Evolutionary conservation across 352 stramenopile species (phyloP).

Genomic region (Phytophthora ramorum): DNA sequence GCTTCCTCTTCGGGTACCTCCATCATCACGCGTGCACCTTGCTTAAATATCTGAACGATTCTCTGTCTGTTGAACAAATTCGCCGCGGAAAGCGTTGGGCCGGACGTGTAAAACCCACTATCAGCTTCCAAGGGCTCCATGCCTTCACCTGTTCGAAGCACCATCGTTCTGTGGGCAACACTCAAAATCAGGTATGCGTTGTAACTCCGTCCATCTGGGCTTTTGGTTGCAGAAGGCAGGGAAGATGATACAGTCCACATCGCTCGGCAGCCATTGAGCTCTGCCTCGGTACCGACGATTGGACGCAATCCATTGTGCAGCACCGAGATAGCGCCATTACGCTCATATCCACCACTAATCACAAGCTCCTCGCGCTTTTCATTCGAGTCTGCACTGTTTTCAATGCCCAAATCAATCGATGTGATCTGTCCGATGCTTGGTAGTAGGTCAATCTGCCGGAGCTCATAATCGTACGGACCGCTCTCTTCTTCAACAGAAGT

Average conservation of each 20-base stretch:
- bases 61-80: conserved; percentile 86
- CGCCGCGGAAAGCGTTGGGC: conserved; percentile 74
- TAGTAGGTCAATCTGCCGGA: conserved; percentile 71
- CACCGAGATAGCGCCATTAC: conserved; percentile 74
- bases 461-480: conserved; percentile 54
- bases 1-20: conserved; percentile 55
- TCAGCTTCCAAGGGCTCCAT: conserved; percentile 88
- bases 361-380: conserved; percentile 84
- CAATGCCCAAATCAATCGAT: conserved; percentile 79
- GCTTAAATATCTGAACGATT: conserved; percentile 90
- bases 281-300: conserved; percentile 85
- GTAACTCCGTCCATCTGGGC: conserved; percentile 60
- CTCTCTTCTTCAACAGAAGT: conserved; percentile 14
- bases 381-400: conserved; percentile 79
- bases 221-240: conserved; percentile 50
- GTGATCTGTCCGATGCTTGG: conserved; percentile 85
- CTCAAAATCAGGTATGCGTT: conserved; percentile 87
- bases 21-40: conserved; percentile 84
- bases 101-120: conserved; percentile 86
- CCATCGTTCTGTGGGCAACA: conserved; percentile 84
- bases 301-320: conserved; percentile 82
- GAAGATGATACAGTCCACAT: conserved; percentile 90
- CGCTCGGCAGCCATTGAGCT: conserved; percentile 80
- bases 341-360: conserved; percentile 71
- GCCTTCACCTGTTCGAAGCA: conserved; percentile 83